Base-by-base conservation (phyloP, 2,329 filamentous ascomycete species). In the Venturia aucupariae region DNA sequence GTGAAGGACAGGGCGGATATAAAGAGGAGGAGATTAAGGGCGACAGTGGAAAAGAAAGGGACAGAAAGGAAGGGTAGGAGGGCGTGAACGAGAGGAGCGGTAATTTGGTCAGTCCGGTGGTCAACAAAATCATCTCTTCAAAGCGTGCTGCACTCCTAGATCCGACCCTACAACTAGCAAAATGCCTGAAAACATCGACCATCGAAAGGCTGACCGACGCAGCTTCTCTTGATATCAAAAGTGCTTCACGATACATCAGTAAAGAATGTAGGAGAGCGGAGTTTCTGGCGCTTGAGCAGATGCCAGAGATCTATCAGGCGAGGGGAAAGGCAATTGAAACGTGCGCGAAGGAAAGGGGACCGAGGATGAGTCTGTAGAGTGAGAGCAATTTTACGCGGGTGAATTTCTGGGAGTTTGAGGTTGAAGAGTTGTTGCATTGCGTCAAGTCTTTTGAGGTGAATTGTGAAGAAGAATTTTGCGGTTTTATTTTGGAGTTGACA, bases 391-490 rank as follows among this genome's bases (percentile, higher is more conserved):
- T 60, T 35, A 41, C 24, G 3, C 22, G 51, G 27, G 51, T 55
- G 27, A 55, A 55, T 41, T 44, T 38, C n/a, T 60, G 35, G 59
- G 59, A 44, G 15, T 44, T 41, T 24, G 38, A 44, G 13, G 32
- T 27, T 15, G 59, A 60, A 17, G 59, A 41, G 24, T 22, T 60
- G 59, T 60, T 60, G 59, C 41, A 44, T 60, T 41, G 59, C 42
- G 51, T 55, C 11, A 55, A 55, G 27, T 55, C 3, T 19, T 55
- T 17, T 35, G 30, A 55, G 13, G 51, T 55, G 8, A 55, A 55
- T 19, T 17, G 51, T 10, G 51, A 55, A 13, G 51, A 55, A n/a
- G 51, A 55, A 10, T 13, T 48, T 22, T 48, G 44, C n/a, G 44
- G 44, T 2, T 48, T 48, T 24, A 5, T 48, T n/a, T 3, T 48